phyloP scores from a whole-genome alignment of 2,329 filamentous ascomycete species.

The Hirsutella minnesotensis region DNA sequence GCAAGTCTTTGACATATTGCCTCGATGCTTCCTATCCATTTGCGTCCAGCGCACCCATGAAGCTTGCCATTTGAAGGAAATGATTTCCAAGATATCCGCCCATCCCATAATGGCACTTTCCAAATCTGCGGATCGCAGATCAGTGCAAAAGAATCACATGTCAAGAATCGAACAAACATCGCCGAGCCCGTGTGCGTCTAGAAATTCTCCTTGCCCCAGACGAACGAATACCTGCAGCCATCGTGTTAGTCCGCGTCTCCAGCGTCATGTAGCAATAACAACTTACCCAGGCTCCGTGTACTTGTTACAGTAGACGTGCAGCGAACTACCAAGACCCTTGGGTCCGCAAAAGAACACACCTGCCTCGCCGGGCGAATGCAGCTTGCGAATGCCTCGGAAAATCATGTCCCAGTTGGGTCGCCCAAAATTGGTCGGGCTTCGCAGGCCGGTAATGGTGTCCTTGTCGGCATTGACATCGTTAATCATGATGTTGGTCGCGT shows the following conservation, averaged over 20 bases:
- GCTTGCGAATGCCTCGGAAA: conserved; percentile 70
- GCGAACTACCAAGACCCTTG: conserved; percentile 61
- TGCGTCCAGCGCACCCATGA: not conserved
- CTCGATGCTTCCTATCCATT: not conserved
- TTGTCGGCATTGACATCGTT: conserved; percentile 77
- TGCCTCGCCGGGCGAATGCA: conserved; percentile 60
- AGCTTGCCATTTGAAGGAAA: too few relatives aligned
- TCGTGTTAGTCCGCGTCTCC: conserved; percentile 6
- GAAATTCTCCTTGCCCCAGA: conserved; percentile 61
- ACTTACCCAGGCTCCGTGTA: conserved; percentile 70
- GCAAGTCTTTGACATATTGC: too few relatives aligned
- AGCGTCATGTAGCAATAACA: too few relatives aligned
- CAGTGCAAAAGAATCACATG: not conserved
- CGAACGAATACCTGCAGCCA: conserved; percentile 43
- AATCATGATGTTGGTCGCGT: conserved; percentile 87
- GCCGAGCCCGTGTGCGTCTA: conserved; percentile 19
- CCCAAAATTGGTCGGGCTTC: conserved; percentile 75
- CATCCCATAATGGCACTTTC: too few relatives aligned
- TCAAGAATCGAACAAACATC: not conserved
- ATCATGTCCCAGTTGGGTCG: conserved; percentile 87
- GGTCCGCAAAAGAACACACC: conserved; percentile 81
- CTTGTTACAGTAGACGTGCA: conserved; percentile 80
- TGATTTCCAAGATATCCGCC: too few relatives aligned
- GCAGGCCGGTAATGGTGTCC: conserved; percentile 72
- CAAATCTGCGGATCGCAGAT: too few relatives aligned